These are phyloP conservation scores for Eremothecium gossypii DNA, from an alignment of 1,139 yeast genomes.

Conservation along the genomic window DNA sequence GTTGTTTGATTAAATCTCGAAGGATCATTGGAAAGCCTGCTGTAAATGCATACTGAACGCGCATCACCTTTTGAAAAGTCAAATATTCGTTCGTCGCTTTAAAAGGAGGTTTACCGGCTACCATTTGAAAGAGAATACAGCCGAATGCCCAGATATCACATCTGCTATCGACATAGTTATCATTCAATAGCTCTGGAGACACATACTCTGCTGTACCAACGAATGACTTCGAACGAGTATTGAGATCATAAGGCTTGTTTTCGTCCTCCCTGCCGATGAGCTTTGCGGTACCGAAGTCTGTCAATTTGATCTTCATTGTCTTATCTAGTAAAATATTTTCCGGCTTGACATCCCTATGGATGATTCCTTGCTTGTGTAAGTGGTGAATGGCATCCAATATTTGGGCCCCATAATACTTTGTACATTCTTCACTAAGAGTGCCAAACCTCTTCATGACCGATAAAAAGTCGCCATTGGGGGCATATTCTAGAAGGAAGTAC, in stretches of 20 bases:
- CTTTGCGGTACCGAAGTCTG: constrained; percentile 99
- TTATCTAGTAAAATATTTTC: constrained; percentile 79
- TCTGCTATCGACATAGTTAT: constrained; percentile 75
- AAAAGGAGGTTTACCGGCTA: constrained; percentile 93
- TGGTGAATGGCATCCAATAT: constrained; percentile 77
- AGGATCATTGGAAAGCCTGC: constrained; percentile 69
- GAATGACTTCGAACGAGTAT: constrained; percentile 69
- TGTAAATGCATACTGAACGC: constrained; percentile 71
- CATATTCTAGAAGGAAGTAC: constrained; percentile 69
- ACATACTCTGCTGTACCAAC: constrained; percentile 74
- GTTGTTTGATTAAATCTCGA: constrained; percentile 58
- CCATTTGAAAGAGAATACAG: constrained; percentile 84
- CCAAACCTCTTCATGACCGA: constrained; percentile 52
- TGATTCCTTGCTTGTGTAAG: constrained; percentile 75
- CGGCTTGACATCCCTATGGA: constrained; percentile 93
- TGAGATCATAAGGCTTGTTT: constrained; percentile 43
- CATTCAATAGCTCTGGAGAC: constrained; percentile 82
- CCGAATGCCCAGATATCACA: constrained; percentile 97
- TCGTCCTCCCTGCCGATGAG: constrained; percentile 42
- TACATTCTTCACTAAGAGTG: constrained; percentile 44
- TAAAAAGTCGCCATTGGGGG: constrained; percentile 69
- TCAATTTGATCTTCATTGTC: constrained; percentile 73
- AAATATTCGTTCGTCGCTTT: constrained; percentile 91
- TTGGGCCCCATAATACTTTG: constrained; percentile 57
- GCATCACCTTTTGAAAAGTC: constrained; percentile 87